Evolutionary conservation across 2,329 filamentous ascomycete species (phyloP).

Genomic region (Pseudocercospora fijiensis): DNA sequence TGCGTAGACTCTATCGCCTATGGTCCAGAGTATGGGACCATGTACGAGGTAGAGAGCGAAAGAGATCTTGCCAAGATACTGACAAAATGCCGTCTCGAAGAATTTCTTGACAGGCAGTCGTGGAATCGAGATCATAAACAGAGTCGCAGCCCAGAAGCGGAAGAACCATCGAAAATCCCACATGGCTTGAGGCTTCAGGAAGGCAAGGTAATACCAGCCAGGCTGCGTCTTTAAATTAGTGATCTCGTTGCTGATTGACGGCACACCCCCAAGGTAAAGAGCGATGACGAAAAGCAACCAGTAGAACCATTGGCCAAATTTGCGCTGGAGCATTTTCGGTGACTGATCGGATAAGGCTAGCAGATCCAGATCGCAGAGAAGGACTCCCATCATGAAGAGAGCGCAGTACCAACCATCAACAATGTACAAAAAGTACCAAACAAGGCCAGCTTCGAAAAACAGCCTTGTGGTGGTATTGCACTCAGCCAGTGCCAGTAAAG

Average conservation of each 20-base stretch:
- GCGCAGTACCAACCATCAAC: slow-evolving; percentile 63
- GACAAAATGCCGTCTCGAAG: slow-evolving; percentile 59
- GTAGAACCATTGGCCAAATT: slow-evolving; percentile 43
- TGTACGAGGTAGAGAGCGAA: slow-evolving; percentile 65
- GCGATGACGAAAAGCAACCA: slow-evolving; percentile 54
- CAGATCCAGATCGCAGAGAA: slow-evolving; percentile 61
- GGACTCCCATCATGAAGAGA: slow-evolving; percentile 60
- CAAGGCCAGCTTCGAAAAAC: slow-evolving; percentile 42
- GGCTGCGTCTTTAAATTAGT: slow-evolving; percentile 8
- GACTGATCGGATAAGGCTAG: slow-evolving; percentile 35
- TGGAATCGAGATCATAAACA: slow-evolving; percentile 57
- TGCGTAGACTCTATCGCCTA: slow-evolving; percentile 64
- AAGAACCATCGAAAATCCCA: slow-evolving; percentile 33
- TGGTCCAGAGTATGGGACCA: slow-evolving; percentile 58
- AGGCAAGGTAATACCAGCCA: slow-evolving; percentile 51
- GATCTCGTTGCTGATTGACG: slow-evolving; percentile 34
- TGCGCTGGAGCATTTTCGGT: slow-evolving; percentile 1
- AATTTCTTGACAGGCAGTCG: slow-evolving; percentile 57
- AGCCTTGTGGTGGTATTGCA: slow-evolving; percentile 45
- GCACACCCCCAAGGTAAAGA: slow-evolving; percentile 61
- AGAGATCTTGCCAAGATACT: slow-evolving; percentile 62
- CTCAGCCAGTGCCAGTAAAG: slow-evolving; percentile 57
- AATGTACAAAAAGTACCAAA: slow-evolving; percentile 66
- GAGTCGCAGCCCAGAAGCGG: slow-evolving; percentile 49
- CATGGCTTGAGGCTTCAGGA: slow-evolving; percentile 43